Conservation (phyloP, 768 basidiomycete species). For the Hygrocybe coccinea region DNA sequence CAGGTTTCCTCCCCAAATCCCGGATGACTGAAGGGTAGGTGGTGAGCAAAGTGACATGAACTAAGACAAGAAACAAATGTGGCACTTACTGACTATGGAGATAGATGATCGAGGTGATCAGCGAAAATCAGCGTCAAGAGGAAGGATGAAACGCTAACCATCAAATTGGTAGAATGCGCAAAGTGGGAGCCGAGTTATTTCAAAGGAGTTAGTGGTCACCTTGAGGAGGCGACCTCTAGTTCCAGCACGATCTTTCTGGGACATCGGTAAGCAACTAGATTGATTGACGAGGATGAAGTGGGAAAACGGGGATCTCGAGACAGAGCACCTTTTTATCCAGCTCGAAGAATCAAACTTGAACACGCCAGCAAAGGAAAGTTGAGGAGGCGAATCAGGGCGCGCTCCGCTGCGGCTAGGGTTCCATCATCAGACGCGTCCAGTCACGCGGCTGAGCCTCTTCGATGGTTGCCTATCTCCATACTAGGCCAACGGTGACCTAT, state of each 20-base stretch:
- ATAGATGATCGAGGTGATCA: neutral
- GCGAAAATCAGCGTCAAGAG: neutral
- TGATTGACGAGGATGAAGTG: neutral
- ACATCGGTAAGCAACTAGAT: neutral
- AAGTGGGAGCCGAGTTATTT: slow-evolving; percentile 26
- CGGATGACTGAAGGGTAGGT: slow-evolving; percentile 15
- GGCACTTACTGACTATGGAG: slow-evolving; percentile 11
- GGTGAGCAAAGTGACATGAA: neutral
- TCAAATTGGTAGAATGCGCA: slow-evolving; percentile 29
- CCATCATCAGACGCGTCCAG: too few relatives aligned
- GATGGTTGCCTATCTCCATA: too few relatives aligned
- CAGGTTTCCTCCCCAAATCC: slow-evolving; percentile 13
- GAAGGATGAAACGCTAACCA: slow-evolving; percentile 14
- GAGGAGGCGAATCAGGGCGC: neutral
- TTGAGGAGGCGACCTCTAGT: slow-evolving; percentile 10
- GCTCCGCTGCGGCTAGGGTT: neutral
- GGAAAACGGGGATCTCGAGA: neutral
- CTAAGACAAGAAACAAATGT: neutral
- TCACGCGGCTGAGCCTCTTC: too few relatives aligned
- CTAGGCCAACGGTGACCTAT: too few relatives aligned
- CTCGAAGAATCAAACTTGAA: neutral
- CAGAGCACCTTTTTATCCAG: neutral
- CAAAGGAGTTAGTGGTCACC: slow-evolving; percentile 29
- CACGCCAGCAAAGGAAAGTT: neutral
- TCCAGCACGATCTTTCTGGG: neutral